Base-by-base conservation (phyloP, 208 protist species). In the Naegleria gruberi region DNA sequence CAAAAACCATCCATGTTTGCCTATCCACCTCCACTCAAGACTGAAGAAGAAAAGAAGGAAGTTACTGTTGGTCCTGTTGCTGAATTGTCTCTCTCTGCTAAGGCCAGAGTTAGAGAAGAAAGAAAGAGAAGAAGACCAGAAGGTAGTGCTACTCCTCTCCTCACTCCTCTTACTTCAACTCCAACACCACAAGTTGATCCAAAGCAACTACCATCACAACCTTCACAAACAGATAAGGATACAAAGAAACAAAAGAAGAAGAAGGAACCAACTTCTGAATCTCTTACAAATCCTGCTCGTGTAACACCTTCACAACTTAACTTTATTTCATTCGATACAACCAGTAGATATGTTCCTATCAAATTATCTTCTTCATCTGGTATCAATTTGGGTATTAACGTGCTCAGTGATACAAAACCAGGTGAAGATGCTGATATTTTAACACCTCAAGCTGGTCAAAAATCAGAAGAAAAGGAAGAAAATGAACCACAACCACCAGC, bases 1-100 rank as follows among this genome's bases (percentile, higher is more conserved):
- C 96, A 95, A 0, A 92, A 94, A 73, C 96, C 98, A 43, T 98
- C 97, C 87, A 90, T 94, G n/a, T 99, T 98, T 94, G 97, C 93
- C 3, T 98, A 98, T 90, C 95, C 96, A n/a, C 90, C 92, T 34
- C 90, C 88, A 23, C 89, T 89, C 23, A 90, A 93, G 51, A 90
- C 90, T 43, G 89, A 90, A 0, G 90, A 90, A 19, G 73, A 82
- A 34, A 95, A 93, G 47, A 84, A 93, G 57, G 87, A 65, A 43
- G 83, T 90, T 41, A 94, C 94, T 40, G 44, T 93, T 83, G 87
- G 65, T 73, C 44, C 89, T 19, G 40, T 87, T 90, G 94, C 94
- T 26, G 91, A 94, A 41, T 91, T 95, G 15, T 95, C 95, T 34
- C 90, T 90, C 51, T 92, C 93, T 17, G 90, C 86, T 37, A 94